Base-by-base conservation (phyloP, 1,284 basidiomycete genomes). In the Hemileia vastatrix region DNA sequence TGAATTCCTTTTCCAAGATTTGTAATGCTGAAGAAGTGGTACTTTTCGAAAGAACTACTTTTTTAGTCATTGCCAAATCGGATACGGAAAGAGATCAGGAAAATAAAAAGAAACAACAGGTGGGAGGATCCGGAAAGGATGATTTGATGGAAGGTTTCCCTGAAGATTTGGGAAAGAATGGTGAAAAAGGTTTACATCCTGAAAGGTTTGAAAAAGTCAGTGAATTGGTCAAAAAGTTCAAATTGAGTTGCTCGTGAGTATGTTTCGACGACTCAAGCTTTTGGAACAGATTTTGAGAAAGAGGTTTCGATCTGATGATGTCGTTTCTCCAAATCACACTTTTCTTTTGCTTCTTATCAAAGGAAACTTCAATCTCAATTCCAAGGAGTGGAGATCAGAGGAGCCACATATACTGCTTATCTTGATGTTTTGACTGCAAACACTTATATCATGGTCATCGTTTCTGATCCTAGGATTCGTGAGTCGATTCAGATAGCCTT, bases 131-230 rank as follows among this genome's bases (percentile, higher is more conserved):
- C 65, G 48, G 76, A 76, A 62, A 57, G 64, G 13, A 62, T 23
- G 18, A 24, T n/a, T 49, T 50, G 19, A 45, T 51, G 9, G 31
- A 65, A 11, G 61, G 59, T 9, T 49, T 50, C 19, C 51, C 48
- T n/a, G 50, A 9, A 21, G 32, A 31, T 9, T 62, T 51, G 6
- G 54, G 54, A 11, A 62, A 66, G 44, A 67, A 75, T 3, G 79
- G 80, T 32, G 74, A 78, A 4, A 80, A 81, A 60, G 76, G 80
- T 50, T 79, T 92, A 66, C 83, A 88, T 68, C 79, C 85, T 6
- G 87, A 89, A 68, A 83, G 94, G 32, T 96, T 95, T 75, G 94
- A 97, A 78, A 88, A 92, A 66, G 93, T 94, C 31, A 92, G 88
- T 4, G 90, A 95, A 76, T 83, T 96, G 64, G 86, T 97, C 79